phyloP scores from a whole-genome alignment of 2,329 filamentous ascomycete genomes.

The Triangularia verruculosa region DNA sequence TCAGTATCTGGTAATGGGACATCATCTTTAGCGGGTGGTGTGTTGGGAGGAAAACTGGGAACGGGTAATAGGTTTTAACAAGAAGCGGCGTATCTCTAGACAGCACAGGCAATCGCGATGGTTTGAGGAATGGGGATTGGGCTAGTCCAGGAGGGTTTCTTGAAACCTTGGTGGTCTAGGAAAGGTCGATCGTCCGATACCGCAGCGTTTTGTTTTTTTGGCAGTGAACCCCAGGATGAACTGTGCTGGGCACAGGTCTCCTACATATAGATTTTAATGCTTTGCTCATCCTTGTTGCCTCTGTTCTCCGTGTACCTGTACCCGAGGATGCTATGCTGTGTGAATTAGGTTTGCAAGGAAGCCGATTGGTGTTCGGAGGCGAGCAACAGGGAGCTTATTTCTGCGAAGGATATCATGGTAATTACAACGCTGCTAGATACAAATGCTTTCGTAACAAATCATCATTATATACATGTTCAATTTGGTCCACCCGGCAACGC shows the following conservation, averaged over 20 bases:
- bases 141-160: slow-evolving; percentile 24
- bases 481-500: slow-evolving; percentile 36
- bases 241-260: not conserved
- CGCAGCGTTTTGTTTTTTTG: slow-evolving; percentile 20
- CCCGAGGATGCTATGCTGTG: too few species aligned
- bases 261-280: not conserved
- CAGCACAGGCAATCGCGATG: slow-evolving; percentile 6
- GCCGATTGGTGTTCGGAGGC: not conserved
- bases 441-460: not conserved
- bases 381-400: not conserved
- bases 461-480: slow-evolving; percentile 14
- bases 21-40: not conserved
- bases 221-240: slow-evolving; percentile 9
- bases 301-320: too few species aligned
- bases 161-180: slow-evolving; percentile 29
- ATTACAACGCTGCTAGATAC: not conserved
- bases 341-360: not conserved
- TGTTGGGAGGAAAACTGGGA: not conserved
- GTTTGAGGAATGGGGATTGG: slow-evolving; percentile 24
- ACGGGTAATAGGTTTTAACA: not conserved
- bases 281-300: not conserved
- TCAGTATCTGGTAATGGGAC: not conserved
- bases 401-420: not conserved
- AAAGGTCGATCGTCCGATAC: slow-evolving; percentile 25
- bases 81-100: not conserved